phyloP scores from a whole-genome alignment of 331 rosid species.

The Rhamnella rubrinervis region DNA sequence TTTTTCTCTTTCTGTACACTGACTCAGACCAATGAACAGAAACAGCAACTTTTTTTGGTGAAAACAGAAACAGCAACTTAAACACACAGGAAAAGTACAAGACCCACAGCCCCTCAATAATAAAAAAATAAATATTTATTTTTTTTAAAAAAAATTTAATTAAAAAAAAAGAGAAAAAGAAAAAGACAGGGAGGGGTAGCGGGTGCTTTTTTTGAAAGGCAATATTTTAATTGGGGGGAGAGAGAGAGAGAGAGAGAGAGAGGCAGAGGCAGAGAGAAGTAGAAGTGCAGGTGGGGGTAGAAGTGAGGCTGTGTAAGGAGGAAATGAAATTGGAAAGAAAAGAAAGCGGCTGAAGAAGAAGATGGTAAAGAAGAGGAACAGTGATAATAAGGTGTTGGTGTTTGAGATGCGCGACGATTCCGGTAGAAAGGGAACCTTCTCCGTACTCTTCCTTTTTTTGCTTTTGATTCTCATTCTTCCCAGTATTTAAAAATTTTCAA shows the following conservation, averaged over 20 bases:
- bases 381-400: slow-evolving; percentile 1
- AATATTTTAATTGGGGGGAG: slow-evolving; percentile 25
- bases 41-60: not conserved
- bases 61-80: not conserved
- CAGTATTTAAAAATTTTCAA: slow-evolving; percentile 36
- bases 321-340: slow-evolving; percentile 17
- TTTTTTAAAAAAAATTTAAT: too few species aligned
- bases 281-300: not conserved
- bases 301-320: slow-evolving; percentile 11
- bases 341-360: slow-evolving; percentile 22
- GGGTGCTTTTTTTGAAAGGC: slow-evolving; percentile 22
- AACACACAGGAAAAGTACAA: not conserved
- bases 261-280: slow-evolving; percentile 8
- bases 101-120: not conserved
- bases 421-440: slow-evolving; percentile 77
- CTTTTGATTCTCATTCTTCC: slow-evolving; percentile 79
- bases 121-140: not conserved
- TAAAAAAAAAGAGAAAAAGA: not conserved
- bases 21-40: slow-evolving; percentile 35
- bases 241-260: not conserved
- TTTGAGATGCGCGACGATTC: slow-evolving; percentile 71
- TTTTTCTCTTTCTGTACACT: not conserved
- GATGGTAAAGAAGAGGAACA: slow-evolving; percentile 44
- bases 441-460: slow-evolving; percentile 65
- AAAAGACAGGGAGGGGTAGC: not conserved